Base-by-base conservation (phyloP, 768 basidiomycete genomes). In the Kwoniella bestiolae region DNA sequence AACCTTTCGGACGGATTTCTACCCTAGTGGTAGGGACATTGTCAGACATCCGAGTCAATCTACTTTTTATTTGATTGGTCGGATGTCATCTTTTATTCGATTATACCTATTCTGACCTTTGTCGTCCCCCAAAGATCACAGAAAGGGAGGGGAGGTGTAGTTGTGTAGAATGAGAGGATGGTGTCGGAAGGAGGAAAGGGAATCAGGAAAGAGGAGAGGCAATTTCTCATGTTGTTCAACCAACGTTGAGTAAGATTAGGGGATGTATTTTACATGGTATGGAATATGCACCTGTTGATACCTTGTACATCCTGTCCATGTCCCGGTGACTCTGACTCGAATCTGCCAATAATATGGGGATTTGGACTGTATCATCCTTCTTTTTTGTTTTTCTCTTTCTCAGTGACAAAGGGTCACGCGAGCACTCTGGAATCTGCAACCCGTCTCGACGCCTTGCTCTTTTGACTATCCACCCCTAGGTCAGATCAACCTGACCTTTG, bases 41-140 rank as follows among this genome's bases (percentile, higher is more conserved):
- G 8, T 14, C 31, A 28, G 3, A 32, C 29, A 35, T 21, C 34
- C 18, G 52, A 55, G 32, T 55, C 11, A 55, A 55, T 26, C 52
- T 55, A 55, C 32, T 55, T 55, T 55, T 55, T 55, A 55, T 55
- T 55, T 55, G 52, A 26, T 55, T 55, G 52, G n/a, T 55, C 52
- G 52, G 23, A 21, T n/a, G 50, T 25, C 16, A 51, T 28, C 50
- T 35, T 55, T 3, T 35, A 29, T 55, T 38, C 32, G 18, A 16
- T 35, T 21, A 23, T 34, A 12, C 52, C 32, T 38, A 16, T 41
- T n/a, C 31, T 34, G 52, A 55, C 34, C 52, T 32, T 55, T 55
- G 52, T 35, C 52, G 52, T 34, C 52, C 11, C 23, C 52, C 52
- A 26, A 11, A 2, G 52, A 55, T 21, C 52, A 21, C 9, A n/a